Evolutionary conservation across 2,329 filamentous ascomycete species (phyloP).

Genomic region (Diatrype stigma): DNA sequence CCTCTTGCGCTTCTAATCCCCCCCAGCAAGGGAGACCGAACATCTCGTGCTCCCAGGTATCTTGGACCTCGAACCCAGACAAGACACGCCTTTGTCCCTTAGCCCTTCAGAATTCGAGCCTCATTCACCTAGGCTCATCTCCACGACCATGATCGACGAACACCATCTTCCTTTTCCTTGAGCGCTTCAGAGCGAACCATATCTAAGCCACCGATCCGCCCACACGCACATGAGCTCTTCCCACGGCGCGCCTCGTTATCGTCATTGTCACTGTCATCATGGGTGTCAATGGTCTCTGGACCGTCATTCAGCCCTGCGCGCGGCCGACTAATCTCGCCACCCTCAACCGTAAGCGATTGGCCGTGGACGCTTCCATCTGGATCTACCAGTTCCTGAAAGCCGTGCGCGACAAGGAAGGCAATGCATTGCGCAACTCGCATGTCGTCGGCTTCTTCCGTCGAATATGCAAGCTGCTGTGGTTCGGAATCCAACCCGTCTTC

Average conservation of each 20-base stretch:
- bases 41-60: too few relatives aligned
- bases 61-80: not conserved
- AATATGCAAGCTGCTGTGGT: constrained; percentile 96
- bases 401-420: constrained; percentile 96
- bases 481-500: constrained; percentile 93
- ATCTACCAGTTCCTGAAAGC: constrained; percentile 99
- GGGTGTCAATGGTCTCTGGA: constrained; percentile 98
- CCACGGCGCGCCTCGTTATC: constrained; percentile 2
- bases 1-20: too few relatives aligned
- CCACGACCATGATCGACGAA: not conserved
- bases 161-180: not conserved
- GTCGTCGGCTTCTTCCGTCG: constrained; percentile 96
- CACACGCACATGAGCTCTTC: too few relatives aligned
- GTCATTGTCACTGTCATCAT: constrained; percentile 45
- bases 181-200: not conserved
- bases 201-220: constrained; percentile 12
- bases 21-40: not conserved
- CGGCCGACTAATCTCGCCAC: constrained; percentile 95
- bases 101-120: not conserved
- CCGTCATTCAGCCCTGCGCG: constrained; percentile 89
- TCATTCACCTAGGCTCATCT: not conserved
- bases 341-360: constrained; percentile 91
- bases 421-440: constrained; percentile 92
- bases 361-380: constrained; percentile 98
- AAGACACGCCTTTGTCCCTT: too few relatives aligned